These are phyloP conservation scores for Euphrasia confusa DNA, from an alignment of 257 asterid species.

Conservation along the genomic window DNA sequence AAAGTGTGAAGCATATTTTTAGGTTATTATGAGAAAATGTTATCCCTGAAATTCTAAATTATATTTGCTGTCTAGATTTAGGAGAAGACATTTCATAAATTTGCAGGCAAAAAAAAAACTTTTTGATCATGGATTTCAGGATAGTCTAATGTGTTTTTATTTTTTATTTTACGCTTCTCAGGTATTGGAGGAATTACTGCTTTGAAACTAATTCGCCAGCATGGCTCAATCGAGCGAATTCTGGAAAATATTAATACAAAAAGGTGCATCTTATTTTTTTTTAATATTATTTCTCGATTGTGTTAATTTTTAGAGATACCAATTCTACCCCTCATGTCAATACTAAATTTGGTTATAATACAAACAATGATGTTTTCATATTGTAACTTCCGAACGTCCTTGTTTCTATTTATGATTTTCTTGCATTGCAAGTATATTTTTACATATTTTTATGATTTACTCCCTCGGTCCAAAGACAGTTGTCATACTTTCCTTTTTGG, in stretches of 20 bases:
- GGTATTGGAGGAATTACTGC: slow-evolving; percentile 97
- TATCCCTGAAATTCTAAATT: slow-evolving; percentile 6
- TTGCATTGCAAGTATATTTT: neutral
- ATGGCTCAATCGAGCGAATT: slow-evolving; percentile 76
- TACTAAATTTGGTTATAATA: slow-evolving; percentile 3
- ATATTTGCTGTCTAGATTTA: neutral
- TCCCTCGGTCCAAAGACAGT: too few species aligned
- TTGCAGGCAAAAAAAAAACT: too few species aligned
- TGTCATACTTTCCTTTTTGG: too few species aligned
- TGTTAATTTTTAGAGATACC: neutral
- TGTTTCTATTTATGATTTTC: neutral
- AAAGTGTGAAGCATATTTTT: neutral
- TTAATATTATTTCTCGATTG: slow-evolving; percentile 9
- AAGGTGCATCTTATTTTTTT: slow-evolving; percentile 42
- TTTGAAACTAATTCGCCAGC: slow-evolving; percentile 83
- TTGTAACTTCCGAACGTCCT: neutral
- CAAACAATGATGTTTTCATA: neutral
- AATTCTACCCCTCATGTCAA: neutral
- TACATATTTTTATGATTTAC: neutral
- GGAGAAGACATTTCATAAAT: neutral
- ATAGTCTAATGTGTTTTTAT: neutral
- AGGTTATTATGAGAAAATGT: slow-evolving; percentile 15
- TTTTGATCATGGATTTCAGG: neutral
- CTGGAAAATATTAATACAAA: slow-evolving; percentile 83
- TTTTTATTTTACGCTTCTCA: slow-evolving; percentile 26